Base-by-base conservation (phyloP, 1,284 basidiomycete species). In the Trichosporon ovoides region DNA sequence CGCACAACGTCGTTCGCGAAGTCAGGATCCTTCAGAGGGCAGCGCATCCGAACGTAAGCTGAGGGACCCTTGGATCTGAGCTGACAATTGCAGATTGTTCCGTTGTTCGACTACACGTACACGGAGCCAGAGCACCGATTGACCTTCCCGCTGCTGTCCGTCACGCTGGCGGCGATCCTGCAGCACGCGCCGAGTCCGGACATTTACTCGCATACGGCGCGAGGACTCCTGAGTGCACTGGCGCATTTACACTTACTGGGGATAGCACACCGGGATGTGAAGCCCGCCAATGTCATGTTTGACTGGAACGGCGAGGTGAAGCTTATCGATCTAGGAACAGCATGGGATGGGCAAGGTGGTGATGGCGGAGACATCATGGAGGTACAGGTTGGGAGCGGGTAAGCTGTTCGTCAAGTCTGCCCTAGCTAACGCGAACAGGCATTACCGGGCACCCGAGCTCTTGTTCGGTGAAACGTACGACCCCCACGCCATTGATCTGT, bases 371-470 rank as follows among this genome's bases (percentile, higher is more conserved):
- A 56, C 7, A n/a, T 79, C 28, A 84, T 91, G 82, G 87, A 87
- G 71, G 88, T 87, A 66, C 85, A 91, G 64, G 87, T 95, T 6
- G 90, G 88, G 2, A 90, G 91, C 12, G 87, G 90, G 89, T 91
- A 67, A 49, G 81, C 77, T 10, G n/a, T n/a, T n/a, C n/a, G 9
- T 2, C 18, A 38, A 33, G 19, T 2, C 5, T 11, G 3, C 4
- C 2, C 9, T 12, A 31, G 52, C 54, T 61, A 22, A 61, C 50
- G 19, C 3, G 5, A n/a, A n/a, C 63, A 85, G 91, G 38, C 80
- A 87, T 0, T 95, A 94, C 72, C 85, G 93, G 18, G 88, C 94
- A 0, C 93, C 93, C 0, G 95, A 98, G 71, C 82, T 97, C 0
- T 81, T 97, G 3, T 96, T 97, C 63, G 78, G 85, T 0, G 77